These are phyloP conservation scores for Kwoniella heveanensis DNA, from an alignment of 768 basidiomycete genomes.

Conservation along the genomic window DNA sequence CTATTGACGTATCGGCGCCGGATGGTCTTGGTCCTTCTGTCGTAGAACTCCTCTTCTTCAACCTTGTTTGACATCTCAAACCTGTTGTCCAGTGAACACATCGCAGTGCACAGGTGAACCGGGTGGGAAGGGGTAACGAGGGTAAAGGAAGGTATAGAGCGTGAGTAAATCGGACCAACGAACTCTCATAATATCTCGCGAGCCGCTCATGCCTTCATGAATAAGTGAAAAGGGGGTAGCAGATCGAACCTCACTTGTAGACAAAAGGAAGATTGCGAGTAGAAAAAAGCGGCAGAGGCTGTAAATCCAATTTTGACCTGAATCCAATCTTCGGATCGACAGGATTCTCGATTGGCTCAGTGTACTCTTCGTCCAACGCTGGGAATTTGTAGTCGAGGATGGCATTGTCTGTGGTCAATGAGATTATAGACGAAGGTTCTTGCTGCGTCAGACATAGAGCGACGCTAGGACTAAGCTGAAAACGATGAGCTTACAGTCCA, in stretches of 20 bases:
- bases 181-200: no score
- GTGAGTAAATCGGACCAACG: no score
- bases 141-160: no score
- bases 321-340: conserved; percentile 41
- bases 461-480: not conserved
- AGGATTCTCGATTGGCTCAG: conserved; percentile 54
- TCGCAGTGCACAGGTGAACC: no score
- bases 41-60: conserved; percentile 31
- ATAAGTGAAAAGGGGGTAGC: no score
- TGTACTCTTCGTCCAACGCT: conserved; percentile 69
- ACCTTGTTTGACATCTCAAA: conserved; percentile 26
- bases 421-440: no score
- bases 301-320: conserved; percentile 63
- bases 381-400: conserved; percentile 72
- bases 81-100: no score
- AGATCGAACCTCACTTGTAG: conserved; percentile 34
- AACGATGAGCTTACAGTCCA: conserved; percentile 69
- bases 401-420: conserved; percentile 66
- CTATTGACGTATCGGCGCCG: conserved; percentile 37
- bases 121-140: no score
- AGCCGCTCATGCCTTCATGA: no score
- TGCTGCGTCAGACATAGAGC: no score
- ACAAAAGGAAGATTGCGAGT: conserved; percentile 62
- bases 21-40: conserved; percentile 31
- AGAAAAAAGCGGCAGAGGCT: conserved; percentile 89